A percentile compares a stretch with the other conserved stretches of the same genome.
phyloP scores from a whole-genome alignment of 768 basidiomycete species.

The Russula lepida region DNA sequence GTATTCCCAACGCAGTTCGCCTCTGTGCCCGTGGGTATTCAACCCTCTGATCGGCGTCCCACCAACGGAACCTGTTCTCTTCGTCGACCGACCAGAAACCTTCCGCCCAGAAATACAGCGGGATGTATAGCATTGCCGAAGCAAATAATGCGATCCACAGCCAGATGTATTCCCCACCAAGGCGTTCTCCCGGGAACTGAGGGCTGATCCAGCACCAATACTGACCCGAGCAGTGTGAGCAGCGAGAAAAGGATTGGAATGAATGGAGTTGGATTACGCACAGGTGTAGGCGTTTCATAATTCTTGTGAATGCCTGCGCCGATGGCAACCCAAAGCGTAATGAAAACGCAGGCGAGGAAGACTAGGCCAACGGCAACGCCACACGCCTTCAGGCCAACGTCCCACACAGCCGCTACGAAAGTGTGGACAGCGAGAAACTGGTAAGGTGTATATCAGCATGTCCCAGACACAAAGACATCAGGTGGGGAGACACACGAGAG shows the following conservation, averaged over 20 bases:
- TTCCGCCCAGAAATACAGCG: too few species aligned
- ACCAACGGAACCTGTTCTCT: too few species aligned
- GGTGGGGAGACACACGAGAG: constrained; percentile 28
- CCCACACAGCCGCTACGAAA: constrained; percentile 32
- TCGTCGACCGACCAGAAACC: too few species aligned
- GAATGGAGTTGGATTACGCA: background rate
- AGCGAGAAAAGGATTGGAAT: background rate
- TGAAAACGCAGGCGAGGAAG: constrained; percentile 2
- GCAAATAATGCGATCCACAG: too few species aligned
- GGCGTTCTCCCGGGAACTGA: background rate
- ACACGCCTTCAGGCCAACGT: constrained; percentile 27
- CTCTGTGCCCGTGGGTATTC: too few species aligned
- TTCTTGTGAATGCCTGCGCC: constrained; percentile 21
- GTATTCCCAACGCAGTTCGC: too few species aligned
- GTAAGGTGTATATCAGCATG: constrained; percentile 23
- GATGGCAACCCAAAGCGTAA: constrained; percentile 32
- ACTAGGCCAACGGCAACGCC: constrained; percentile 22
- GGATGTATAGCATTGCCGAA: too few species aligned
- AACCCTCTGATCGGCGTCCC: too few species aligned
- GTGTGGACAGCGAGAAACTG: constrained; percentile 32
- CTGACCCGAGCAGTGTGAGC: background rate
- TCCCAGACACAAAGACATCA: background rate
- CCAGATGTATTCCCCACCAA: background rate
- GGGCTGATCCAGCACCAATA: constrained; percentile 1
- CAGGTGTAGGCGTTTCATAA: constrained; percentile 32